Percentiles rank a stretch among this genome's conserved stretches.
phyloP scores from a whole-genome alignment of 2,329 filamentous ascomycete genomes.

The Xylariaceae sp. region DNA sequence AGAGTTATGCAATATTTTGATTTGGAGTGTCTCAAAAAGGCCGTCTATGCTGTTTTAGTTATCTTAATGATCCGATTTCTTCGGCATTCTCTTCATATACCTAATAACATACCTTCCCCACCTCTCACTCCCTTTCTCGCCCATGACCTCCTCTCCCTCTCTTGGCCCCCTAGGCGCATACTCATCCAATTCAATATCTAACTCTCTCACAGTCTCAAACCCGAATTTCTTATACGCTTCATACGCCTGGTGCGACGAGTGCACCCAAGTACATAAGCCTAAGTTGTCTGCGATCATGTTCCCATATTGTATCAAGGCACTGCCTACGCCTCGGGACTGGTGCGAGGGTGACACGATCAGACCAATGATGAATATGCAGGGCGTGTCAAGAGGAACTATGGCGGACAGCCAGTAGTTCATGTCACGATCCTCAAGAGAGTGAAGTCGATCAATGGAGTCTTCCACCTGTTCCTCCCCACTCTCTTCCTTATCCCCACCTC shows the following conservation, averaged over 20 bases:
- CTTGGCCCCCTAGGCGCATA: constrained; percentile 28
- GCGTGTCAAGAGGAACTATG: constrained; percentile 15
- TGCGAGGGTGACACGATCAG: constrained; percentile 23
- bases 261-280: constrained; percentile 26
- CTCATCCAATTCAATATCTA: constrained; percentile 29
- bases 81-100: constrained; percentile 28
- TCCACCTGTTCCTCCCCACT: background rate
- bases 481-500: background rate
- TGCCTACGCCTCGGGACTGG: constrained; percentile 25
- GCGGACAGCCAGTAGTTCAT: constrained; percentile 27
- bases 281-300: constrained; percentile 25
- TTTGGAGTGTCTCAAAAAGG: no score
- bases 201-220: constrained; percentile 21
- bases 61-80: no score
- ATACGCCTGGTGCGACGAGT: constrained; percentile 32
- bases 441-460: constrained; percentile 26
- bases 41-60: no score
- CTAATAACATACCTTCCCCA: constrained; percentile 32
- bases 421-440: constrained; percentile 27
- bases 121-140: constrained; percentile 9
- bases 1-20: no score
- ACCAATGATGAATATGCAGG: constrained; percentile 26
- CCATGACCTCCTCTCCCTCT: constrained; percentile 25
- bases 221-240: constrained; percentile 27
- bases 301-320: constrained; percentile 23